Evolutionary conservation across 2,329 filamentous ascomycete genomes (phyloP), one percentile per base, ranked within the genome.

Genomic region (Fusarium hainanense): DNA sequence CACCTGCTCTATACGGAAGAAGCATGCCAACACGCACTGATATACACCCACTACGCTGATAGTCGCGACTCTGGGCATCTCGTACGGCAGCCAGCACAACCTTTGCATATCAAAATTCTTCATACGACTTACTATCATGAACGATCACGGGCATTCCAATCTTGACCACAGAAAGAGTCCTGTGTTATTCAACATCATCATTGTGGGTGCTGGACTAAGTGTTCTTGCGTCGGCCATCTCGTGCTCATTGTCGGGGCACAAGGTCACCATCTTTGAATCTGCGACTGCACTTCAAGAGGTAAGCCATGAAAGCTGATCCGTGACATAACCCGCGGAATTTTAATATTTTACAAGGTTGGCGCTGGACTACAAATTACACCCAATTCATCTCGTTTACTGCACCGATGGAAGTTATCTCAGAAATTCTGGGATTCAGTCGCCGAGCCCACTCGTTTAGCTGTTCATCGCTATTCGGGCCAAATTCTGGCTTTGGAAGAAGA

Each of bases 341-440:
- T 54, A 48, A 54, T 12, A 2, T 12, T n/a, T 23, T 0, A 3
- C 9, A 18, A 66, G 65, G 48, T 86, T 25, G 85, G 85, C 10
- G 85, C 84, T 16, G 85, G 85, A 2, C 78, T 87, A n/a, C 85
- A 87, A 65, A 78, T 87, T 6, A 86, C 84, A 0, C 84, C 85
- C 7, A 85, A 85, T 56, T 79, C 82, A 1, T 83, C 85, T 4
- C 80, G 82, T 11, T 78, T 88, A 9, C 77, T 90, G 6, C 81
- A 82, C 27, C 75, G 80, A 68, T 88, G 86, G 82, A 81, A 81
- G 7, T 77, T 90, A 2, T 80, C 83, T 21, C 79, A 83, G 7
- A 72, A 71, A 3, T 75, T 89, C 13, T 81, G 77, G 77, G 43
- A 70, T 8, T 76, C 76, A 2, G 77, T 74, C 6, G 78, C 79